phyloP scores from a whole-genome alignment of 163 green algal genomes.

The Chloroidium sp. region DNA sequence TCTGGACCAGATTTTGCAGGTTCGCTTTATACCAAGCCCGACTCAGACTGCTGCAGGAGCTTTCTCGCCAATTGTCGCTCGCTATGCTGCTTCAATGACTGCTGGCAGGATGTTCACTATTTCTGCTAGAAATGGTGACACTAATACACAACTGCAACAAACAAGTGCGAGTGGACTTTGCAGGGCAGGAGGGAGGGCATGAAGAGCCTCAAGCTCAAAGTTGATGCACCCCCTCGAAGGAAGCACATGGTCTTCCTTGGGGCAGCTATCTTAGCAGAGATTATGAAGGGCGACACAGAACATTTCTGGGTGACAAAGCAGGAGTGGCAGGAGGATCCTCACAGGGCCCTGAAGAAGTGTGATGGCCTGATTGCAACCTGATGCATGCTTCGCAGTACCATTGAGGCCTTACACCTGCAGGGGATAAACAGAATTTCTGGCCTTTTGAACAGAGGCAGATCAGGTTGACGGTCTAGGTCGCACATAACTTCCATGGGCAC shows the following conservation, averaged over 20 bases:
- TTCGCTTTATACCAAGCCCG: neutral
- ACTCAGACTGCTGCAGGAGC: neutral
- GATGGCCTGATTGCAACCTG: neutral
- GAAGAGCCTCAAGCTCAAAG: conserved; percentile 49
- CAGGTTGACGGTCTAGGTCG: no score
- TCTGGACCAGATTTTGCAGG: conserved; percentile 32
- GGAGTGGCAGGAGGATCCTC: conserved; percentile 58
- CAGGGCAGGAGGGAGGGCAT: conserved; percentile 47
- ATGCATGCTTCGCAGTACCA: no score
- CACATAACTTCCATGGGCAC: no score
- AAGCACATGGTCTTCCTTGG: conserved; percentile 69
- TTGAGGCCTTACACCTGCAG: no score
- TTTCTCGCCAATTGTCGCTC: neutral
- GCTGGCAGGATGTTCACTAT: neutral
- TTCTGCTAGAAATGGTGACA: no score
- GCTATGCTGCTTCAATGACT: neutral
- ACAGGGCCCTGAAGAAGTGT: conserved; percentile 39
- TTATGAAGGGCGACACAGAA: conserved; percentile 54
- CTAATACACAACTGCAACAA: neutral
- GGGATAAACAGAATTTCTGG: no score
- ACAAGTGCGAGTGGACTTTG: neutral
- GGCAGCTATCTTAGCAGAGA: conserved; percentile 65
- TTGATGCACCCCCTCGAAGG: conserved; percentile 57
- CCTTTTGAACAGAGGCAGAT: no score
- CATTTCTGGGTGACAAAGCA: conserved; percentile 60